Evolutionary conservation across 169 alveolate species (phyloP).

Genomic region (Amoebophrya sp.): DNA sequence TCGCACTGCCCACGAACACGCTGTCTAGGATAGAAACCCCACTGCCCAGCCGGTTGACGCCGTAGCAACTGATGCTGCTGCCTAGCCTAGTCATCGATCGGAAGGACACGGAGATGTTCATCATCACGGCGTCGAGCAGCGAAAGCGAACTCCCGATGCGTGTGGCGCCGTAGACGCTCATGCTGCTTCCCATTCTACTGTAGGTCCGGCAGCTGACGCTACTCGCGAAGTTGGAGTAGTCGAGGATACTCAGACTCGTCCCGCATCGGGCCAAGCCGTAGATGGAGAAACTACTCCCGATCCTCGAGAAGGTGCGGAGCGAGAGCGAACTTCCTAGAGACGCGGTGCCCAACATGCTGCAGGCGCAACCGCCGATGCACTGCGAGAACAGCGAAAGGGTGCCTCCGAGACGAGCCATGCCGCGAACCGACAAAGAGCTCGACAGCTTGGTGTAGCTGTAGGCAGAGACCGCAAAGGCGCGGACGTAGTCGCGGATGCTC

Average conservation of each 20-base stretch:
- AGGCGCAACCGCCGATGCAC: background rate
- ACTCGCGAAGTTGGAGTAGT: background rate
- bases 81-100: conserved; percentile 14
- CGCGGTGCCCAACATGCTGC: background rate
- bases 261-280: conserved; percentile 13
- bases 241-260: background rate
- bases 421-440: background rate
- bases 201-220: background rate
- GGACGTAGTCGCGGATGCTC: background rate
- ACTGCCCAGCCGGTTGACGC: conserved; percentile 26
- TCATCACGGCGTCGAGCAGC: background rate
- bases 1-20: conserved; percentile 35
- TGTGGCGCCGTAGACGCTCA: background rate
- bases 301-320: background rate
- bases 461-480: background rate
- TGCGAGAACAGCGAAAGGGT: background rate
- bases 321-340: background rate
- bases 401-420: background rate
- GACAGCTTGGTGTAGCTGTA: conserved; percentile 1
- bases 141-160: background rate
- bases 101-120: background rate
- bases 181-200: background rate
- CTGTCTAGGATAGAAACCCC: conserved; percentile 26
- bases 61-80: conserved; percentile 23
- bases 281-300: background rate